Conservation (phyloP, 495 filamentous ascomycete genomes). For the Trichoderma erinaceum region DNA sequence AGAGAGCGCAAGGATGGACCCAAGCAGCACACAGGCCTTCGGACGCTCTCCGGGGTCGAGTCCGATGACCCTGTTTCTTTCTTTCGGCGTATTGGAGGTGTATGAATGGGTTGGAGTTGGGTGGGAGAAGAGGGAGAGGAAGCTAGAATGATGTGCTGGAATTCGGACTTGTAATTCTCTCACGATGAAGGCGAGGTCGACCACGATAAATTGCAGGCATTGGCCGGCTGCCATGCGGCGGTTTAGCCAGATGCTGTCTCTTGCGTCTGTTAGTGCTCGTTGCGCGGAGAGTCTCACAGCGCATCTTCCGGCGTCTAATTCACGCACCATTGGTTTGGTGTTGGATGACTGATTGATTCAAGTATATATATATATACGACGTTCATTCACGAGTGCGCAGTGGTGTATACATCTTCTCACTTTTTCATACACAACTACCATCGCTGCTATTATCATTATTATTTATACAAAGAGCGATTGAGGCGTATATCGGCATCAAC, state of each 20-base stretch:
- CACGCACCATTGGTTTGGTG: no score
- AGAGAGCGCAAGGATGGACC: no score
- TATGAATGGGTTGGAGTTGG: background rate
- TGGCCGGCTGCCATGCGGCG: background rate
- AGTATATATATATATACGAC: no score
- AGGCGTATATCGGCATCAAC: background rate
- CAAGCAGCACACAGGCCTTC: conserved; percentile 6
- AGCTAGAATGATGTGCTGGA: background rate
- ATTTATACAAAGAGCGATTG: no score
- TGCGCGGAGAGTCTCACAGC: no score
- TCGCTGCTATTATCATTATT: no score
- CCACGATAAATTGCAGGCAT: background rate
- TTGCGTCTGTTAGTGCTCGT: background rate
- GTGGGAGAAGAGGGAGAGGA: background rate
- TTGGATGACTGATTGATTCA: no score
- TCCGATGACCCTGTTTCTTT: conserved; percentile 1
- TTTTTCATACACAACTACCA: no score
- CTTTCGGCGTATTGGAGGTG: background rate
- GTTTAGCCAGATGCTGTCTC: background rate
- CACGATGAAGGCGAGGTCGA: background rate
- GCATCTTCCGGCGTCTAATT: no score
- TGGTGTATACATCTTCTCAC: no score
- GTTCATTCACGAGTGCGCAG: background rate
- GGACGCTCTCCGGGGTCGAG: background rate
- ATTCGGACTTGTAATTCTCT: background rate